A percentile compares a stretch with the other conserved stretches of the same genome.
Conservation (phyloP, 1,284 basidiomycete genomes). For the Coniophora puteana region DNA sequence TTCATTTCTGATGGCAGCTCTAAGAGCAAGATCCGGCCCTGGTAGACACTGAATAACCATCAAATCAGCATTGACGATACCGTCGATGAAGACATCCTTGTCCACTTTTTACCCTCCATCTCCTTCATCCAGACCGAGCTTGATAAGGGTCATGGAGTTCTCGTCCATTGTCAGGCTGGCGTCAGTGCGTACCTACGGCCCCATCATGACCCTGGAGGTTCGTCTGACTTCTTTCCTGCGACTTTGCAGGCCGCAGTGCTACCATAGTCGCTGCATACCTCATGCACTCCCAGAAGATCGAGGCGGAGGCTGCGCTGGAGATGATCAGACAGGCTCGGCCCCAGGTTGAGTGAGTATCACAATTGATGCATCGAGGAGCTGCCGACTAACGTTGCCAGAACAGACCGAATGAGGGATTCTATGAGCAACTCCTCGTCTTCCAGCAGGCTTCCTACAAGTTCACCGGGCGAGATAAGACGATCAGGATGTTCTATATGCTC, state of each 20-base stretch:
- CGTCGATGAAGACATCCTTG: slow-evolving; percentile 68
- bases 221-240: not conserved
- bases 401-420: slow-evolving; percentile 80
- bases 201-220: slow-evolving; percentile 3
- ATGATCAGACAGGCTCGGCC: slow-evolving; percentile 65
- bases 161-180: slow-evolving; percentile 87
- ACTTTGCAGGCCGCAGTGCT: slow-evolving; percentile 65
- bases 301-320: slow-evolving; percentile 62
- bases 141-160: slow-evolving; percentile 68
- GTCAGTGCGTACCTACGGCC: slow-evolving; percentile 56
- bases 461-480: slow-evolving; percentile 63
- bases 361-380: too few relatives aligned
- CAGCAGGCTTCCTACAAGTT: slow-evolving; percentile 69
- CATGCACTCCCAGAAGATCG: slow-evolving; percentile 70
- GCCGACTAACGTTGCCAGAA: slow-evolving; percentile 9
- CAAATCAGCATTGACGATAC: slow-evolving; percentile 74
- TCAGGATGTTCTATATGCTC: slow-evolving; percentile 80
- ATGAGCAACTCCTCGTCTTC: slow-evolving; percentile 76
- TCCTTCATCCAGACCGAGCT: slow-evolving; percentile 78
- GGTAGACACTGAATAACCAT: slow-evolving; percentile 63
- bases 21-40: not conserved
- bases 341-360: slow-evolving; percentile 55
- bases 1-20: not conserved
- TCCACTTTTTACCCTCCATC: slow-evolving; percentile 73
- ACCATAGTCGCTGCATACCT: slow-evolving; percentile 83